A percentile compares a stretch with the other conserved stretches of the same genome.
These are phyloP conservation scores for Amaranthus hypochondriacus DNA, from an alignment of 148 eudicot genomes.

Conservation along the genomic window DNA sequence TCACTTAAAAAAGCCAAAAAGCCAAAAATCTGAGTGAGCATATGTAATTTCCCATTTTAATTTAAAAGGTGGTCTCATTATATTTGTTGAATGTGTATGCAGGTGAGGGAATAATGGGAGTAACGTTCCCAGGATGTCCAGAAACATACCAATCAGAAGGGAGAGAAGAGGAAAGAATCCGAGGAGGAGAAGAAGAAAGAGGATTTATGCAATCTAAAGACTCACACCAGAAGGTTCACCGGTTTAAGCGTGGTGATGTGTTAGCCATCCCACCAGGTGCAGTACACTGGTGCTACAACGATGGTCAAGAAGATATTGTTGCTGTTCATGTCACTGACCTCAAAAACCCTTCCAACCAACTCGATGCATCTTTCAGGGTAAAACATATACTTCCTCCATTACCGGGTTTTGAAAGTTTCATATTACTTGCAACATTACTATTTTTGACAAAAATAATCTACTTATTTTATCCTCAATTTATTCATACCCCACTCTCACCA, in stretches of 20 bases:
- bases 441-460: too few species aligned
- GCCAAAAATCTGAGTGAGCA: too few species aligned
- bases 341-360: slow-evolving; percentile 69
- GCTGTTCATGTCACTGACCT: slow-evolving; percentile 51
- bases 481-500: too few species aligned
- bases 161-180: background rate
- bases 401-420: too few species aligned
- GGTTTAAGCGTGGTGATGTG: slow-evolving; percentile 52
- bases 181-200: background rate
- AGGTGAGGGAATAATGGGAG: slow-evolving; percentile 57
- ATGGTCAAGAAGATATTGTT: slow-evolving; percentile 51
- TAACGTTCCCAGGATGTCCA: slow-evolving; percentile 71
- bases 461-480: too few species aligned
- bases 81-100: slow-evolving; percentile 2
- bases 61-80: background rate
- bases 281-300: slow-evolving; percentile 66
- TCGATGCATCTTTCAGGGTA: slow-evolving; percentile 58
- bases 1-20: too few species aligned
- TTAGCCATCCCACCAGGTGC: slow-evolving; percentile 67
- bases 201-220: slow-evolving; percentile 18
- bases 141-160: slow-evolving; percentile 54
- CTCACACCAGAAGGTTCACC: slow-evolving; percentile 61
- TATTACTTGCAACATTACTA: too few species aligned
- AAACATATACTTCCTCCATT: too few species aligned
- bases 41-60: too few species aligned